phyloP scores from a whole-genome alignment of 75 land plant species.

The Chamaecyparis obtusa region DNA sequence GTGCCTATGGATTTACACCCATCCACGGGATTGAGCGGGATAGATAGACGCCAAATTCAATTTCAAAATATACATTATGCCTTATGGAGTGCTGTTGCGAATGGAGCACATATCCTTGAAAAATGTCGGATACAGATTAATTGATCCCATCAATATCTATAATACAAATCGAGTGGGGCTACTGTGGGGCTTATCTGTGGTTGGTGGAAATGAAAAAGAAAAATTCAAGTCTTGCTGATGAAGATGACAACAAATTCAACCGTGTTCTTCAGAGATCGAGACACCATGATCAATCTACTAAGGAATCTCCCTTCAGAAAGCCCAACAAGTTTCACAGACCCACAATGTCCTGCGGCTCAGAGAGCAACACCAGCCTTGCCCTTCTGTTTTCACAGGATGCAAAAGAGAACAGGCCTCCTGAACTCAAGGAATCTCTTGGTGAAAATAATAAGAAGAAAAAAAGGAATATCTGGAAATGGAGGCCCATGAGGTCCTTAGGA shows the following conservation, averaged over 20 bases:
- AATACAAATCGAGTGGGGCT: not conserved
- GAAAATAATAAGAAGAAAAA: conserved; percentile 8
- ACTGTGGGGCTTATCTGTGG: not conserved
- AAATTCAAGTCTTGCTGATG: not conserved
- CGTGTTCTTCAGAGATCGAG: not conserved
- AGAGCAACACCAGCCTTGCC: not conserved
- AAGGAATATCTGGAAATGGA: conserved; percentile 20
- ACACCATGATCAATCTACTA: conserved; percentile 8
- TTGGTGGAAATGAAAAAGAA: conserved; percentile 6
- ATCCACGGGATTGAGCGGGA: not conserved
- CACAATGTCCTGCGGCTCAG: not conserved
- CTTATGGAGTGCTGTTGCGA: not conserved
- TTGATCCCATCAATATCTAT: not conserved
- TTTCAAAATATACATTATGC: not conserved
- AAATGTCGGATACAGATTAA: not conserved
- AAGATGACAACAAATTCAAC: conserved; percentile 12
- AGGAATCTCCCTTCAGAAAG: not conserved
- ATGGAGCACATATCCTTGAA: not conserved
- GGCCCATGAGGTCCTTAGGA: conserved; percentile 6
- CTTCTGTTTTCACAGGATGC: conserved; percentile 5
- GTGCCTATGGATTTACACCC: not conserved
- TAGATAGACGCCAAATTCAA: not conserved
- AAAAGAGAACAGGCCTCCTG: conserved; percentile 8
- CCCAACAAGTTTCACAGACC: not conserved
- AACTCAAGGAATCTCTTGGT: not conserved